Evolutionary conservation across 495 filamentous ascomycete species (phyloP).

Genomic region (Neurospora sp.): DNA sequence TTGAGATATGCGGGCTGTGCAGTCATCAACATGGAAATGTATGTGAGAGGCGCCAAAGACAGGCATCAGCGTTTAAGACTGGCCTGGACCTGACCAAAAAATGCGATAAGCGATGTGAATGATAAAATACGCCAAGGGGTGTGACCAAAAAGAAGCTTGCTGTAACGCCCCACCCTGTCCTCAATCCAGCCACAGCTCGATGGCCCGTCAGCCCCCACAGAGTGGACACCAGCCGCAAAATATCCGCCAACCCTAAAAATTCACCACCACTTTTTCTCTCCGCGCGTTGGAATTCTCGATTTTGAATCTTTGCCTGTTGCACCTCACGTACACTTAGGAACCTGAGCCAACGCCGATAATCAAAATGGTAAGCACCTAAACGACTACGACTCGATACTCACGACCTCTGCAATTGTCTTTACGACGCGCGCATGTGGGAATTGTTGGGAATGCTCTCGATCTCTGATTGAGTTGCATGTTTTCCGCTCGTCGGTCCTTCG

Average conservation of each 20-base stretch:
- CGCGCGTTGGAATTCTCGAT: constrained; percentile 4
- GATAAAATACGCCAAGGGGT: background rate
- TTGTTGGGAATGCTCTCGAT: constrained; percentile 12
- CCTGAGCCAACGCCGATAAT: constrained; percentile 23
- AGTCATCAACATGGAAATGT: background rate
- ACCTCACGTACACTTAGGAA: constrained; percentile 15
- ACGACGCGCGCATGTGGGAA: background rate
- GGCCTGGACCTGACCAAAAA: background rate
- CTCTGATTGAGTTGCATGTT: constrained; percentile 33
- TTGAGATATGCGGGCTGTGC: background rate
- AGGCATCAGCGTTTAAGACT: background rate
- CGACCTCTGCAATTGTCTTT: constrained; percentile 8
- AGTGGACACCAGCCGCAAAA: constrained; percentile 11
- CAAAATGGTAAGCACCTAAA: constrained; percentile 38
- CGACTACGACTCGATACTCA: constrained; percentile 9
- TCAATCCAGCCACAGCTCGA: constrained; percentile 4
- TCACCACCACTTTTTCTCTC: constrained; percentile 22
- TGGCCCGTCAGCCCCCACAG: background rate
- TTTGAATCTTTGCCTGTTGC: constrained; percentile 13
- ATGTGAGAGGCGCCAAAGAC: background rate
- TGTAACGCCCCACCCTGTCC: background rate
- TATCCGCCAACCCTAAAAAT: constrained; percentile 21
- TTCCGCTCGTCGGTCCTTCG: constrained; percentile 39
- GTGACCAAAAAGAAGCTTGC: background rate
- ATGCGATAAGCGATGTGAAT: background rate